Evolutionary conservation across 2,329 filamentous ascomycete genomes (phyloP).

Genomic region (Phialophora macrospora): DNA sequence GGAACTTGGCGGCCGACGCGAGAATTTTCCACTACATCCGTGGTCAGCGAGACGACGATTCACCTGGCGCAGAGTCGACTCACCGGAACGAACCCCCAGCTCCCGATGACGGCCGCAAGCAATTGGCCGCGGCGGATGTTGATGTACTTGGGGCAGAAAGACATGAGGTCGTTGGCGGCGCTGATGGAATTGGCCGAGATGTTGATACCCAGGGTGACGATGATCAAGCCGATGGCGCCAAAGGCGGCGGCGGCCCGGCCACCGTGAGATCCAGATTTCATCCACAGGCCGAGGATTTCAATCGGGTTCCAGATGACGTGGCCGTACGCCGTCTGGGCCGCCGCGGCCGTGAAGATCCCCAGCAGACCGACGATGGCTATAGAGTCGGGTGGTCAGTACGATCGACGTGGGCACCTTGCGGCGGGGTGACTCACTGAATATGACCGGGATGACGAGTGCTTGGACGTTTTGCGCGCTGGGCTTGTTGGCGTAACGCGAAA

Average conservation of each 20-base stretch:
- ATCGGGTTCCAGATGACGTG: slow-evolving; percentile 35
- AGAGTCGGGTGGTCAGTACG: slow-evolving; percentile 21
- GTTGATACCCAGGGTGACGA: slow-evolving; percentile 56
- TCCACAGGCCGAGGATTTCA: slow-evolving; percentile 32
- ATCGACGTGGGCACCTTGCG: neutral
- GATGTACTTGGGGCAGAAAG: slow-evolving; percentile 59
- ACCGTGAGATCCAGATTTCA: slow-evolving; percentile 27
- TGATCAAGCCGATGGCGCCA: slow-evolving; percentile 56
- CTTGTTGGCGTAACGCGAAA: slow-evolving; percentile 38
- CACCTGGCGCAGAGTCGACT: slow-evolving; percentile 13
- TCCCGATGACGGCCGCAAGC: slow-evolving; percentile 58
- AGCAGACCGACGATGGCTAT: slow-evolving; percentile 34
- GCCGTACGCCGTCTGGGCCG: slow-evolving; percentile 31
- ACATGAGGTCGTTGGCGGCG: slow-evolving; percentile 62
- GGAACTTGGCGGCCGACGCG: slow-evolving; percentile 61
- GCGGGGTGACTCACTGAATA: slow-evolving; percentile 30
- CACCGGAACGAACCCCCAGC: slow-evolving; percentile 62
- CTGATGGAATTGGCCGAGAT: slow-evolving; percentile 60
- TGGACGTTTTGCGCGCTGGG: slow-evolving; percentile 37
- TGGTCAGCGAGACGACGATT: slow-evolving; percentile 19
- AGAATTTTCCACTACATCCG: slow-evolving; percentile 64
- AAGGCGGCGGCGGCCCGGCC: slow-evolving; percentile 54
- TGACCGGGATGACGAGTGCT: slow-evolving; percentile 34
- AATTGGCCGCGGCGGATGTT: slow-evolving; percentile 64
- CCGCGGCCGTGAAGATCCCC: slow-evolving; percentile 36